A percentile compares a stretch with the other conserved stretches of the same genome.
Conservation (phyloP, 177 flowering plant genomes). For the Telopea speciosissima region DNA sequence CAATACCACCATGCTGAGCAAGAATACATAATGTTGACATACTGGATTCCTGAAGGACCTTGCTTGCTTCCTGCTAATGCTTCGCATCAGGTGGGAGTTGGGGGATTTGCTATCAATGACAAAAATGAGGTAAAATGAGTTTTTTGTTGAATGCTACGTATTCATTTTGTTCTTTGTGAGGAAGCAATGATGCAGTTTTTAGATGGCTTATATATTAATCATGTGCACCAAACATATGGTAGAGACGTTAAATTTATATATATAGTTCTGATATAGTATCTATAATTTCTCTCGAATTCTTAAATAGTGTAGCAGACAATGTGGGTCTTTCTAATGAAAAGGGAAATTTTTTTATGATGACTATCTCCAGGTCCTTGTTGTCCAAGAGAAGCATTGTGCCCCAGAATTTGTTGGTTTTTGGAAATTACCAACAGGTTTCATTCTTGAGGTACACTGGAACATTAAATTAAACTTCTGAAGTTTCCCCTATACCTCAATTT, state of each 20-base stretch:
- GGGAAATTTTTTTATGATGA: neutral
- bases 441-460: constrained; percentile 40
- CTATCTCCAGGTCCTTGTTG: constrained; percentile 54
- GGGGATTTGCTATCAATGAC: constrained; percentile 66
- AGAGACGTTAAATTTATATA: neutral
- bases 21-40: constrained; percentile 62
- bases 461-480: neutral
- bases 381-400: constrained; percentile 59
- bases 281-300: no score
- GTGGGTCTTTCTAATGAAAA: neutral
- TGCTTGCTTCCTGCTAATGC: constrained; percentile 76
- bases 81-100: constrained; percentile 70
- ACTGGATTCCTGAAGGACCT: constrained; percentile 69
- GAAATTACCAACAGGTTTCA: constrained; percentile 76
- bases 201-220: no score
- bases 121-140: constrained; percentile 40
- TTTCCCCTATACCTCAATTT: neutral
- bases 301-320: neutral
- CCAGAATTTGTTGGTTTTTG: constrained; percentile 43
- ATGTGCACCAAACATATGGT: neutral
- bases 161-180: no score
- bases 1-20: constrained; percentile 69
- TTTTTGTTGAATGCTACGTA: no score
- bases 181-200: no score
- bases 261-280: no score